These are phyloP conservation scores for Pyrenochaeta sp. DNA, from an alignment of 2,329 filamentous ascomycete genomes.

Conservation along the genomic window DNA sequence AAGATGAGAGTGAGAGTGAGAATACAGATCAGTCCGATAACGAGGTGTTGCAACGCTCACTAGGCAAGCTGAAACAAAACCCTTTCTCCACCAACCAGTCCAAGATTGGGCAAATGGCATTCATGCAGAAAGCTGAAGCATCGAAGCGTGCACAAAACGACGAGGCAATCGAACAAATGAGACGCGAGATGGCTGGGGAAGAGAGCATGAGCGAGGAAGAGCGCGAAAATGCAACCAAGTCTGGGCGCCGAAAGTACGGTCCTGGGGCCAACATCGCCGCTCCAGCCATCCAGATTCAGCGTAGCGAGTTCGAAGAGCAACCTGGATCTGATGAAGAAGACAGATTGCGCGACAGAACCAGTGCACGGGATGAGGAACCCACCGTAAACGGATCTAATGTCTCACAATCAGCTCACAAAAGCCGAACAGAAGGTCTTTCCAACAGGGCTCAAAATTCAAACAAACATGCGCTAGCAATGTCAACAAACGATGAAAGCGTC, in stretches of 20 bases:
- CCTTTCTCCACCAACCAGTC: conserved; percentile 67
- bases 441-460: conserved; percentile 20
- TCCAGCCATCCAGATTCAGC: conserved; percentile 38
- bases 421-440: conserved; percentile 16
- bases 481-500: conserved; percentile 12
- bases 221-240: conserved; percentile 62
- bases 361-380: conserved; percentile 38
- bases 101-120: conserved; percentile 83
- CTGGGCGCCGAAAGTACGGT: conserved; percentile 76
- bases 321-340: conserved; percentile 57
- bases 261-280: conserved; percentile 50
- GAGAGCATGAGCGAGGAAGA: conserved; percentile 62
- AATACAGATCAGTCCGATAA: conserved; percentile 67
- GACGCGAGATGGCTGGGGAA: conserved; percentile 71
- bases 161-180: conserved; percentile 66
- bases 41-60: conserved; percentile 41
- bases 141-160: conserved; percentile 81
- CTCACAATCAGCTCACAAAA: conserved; percentile 13
- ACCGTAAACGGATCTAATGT: conserved; percentile 18
- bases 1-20: conserved; percentile 62
- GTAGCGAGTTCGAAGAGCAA: conserved; percentile 69
- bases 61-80: conserved; percentile 49
- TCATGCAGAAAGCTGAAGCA: conserved; percentile 91
- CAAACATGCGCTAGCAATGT: conserved; percentile 5
- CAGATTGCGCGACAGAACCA: conserved; percentile 11